phyloP scores from a whole-genome alignment of 768 basidiomycete species.

The Naganishia onofrii region DNA sequence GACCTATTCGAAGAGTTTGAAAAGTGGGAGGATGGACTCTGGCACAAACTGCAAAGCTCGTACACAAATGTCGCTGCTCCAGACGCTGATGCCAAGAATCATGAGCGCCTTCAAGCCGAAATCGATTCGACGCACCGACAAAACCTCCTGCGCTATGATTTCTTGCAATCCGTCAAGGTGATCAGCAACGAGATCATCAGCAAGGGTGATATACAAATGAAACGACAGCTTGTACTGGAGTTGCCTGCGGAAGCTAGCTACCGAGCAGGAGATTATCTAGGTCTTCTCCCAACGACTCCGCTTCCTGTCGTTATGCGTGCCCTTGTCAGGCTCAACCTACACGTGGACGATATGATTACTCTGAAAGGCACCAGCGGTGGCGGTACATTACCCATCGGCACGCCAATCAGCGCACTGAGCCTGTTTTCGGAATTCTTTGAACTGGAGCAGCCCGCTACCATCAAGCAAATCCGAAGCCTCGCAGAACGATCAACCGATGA shows the following conservation, averaged over 20 bases:
- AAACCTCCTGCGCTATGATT: constrained; percentile 20
- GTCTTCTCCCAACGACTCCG: constrained; percentile 50
- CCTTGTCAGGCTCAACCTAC: constrained; percentile 29
- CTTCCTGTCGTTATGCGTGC: constrained; percentile 30
- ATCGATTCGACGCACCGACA: constrained; percentile 19
- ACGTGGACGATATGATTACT: constrained; percentile 37
- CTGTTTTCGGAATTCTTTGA: constrained; percentile 58
- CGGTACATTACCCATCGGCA: constrained; percentile 55
- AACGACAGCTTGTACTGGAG: constrained; percentile 29
- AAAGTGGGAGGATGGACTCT: constrained; percentile 54
- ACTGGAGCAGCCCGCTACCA: constrained; percentile 57
- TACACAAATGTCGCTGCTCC: background rate
- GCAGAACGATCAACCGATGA: constrained; percentile 42
- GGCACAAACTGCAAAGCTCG: constrained; percentile 37
- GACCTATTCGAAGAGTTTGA: constrained; percentile 58
- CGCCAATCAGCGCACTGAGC: constrained; percentile 52
- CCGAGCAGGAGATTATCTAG: constrained; percentile 58
- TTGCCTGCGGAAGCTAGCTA: constrained; percentile 43
- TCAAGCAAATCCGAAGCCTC: constrained; percentile 54
- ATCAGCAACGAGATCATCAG: constrained; percentile 29
- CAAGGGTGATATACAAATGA: constrained; percentile 27
- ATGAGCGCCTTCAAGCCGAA: constrained; percentile 17
- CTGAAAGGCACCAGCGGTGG: constrained; percentile 53
- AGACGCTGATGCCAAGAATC: background rate
- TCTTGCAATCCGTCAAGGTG: constrained; percentile 24